Percentiles rank a stretch among this genome's conserved stretches.
Conservation (phyloP, 257 asterid genomes). For the Jacaranda mimosifolia region DNA sequence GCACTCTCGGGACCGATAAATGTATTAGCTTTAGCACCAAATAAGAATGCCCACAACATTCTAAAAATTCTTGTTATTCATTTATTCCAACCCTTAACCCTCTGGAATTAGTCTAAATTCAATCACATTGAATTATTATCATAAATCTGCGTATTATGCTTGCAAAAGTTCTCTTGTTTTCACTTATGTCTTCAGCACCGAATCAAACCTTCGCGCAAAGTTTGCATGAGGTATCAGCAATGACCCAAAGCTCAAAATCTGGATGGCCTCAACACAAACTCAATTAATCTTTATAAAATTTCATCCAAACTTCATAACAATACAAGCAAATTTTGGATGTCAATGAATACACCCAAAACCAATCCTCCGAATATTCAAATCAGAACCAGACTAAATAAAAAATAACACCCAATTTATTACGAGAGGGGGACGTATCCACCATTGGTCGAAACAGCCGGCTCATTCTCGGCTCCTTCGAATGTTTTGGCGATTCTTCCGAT, state of each 20-base stretch:
- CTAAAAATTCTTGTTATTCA: no score
- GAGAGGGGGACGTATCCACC: slow-evolving; percentile 44
- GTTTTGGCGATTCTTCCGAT: slow-evolving; percentile 68
- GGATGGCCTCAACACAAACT: not conserved
- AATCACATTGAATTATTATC: no score
- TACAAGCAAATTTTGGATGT: slow-evolving; percentile 10
- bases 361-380: slow-evolving; percentile 3
- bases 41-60: no score
- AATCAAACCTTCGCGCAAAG: no score
- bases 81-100: no score
- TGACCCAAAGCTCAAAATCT: not conserved
- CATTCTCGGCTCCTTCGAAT: slow-evolving; percentile 53
- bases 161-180: no score
- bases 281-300: not conserved
- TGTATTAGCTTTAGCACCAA: no score
- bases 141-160: no score
- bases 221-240: no score
- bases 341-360: not conserved
- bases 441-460: slow-evolving; percentile 41
- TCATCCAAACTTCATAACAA: slow-evolving; percentile 22
- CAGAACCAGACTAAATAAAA: not conserved
- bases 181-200: no score
- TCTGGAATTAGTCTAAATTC: no score
- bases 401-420: not conserved
- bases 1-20: no score